Evolutionary conservation across 768 basidiomycete genomes (phyloP).

Genomic region (Pluteus cervinus): DNA sequence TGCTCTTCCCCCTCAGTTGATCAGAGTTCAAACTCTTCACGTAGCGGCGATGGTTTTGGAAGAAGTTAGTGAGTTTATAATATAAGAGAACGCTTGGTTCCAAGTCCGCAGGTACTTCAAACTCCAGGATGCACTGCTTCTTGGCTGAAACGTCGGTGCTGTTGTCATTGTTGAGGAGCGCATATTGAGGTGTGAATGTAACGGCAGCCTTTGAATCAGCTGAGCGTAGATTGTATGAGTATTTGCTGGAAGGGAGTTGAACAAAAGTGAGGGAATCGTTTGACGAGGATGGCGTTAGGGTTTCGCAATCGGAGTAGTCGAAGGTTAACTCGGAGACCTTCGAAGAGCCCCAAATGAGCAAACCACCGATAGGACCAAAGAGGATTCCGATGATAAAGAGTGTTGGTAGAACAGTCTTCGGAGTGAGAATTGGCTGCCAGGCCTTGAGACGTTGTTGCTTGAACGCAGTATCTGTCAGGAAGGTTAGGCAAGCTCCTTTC

Average conservation of each 20-base stretch:
- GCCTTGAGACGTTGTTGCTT: constrained; percentile 99
- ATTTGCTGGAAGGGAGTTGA: constrained; percentile 61
- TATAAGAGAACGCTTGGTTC: constrained; percentile 78
- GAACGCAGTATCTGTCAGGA: constrained; percentile 83
- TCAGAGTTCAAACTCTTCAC: constrained; percentile 84
- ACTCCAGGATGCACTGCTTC: constrained; percentile 71
- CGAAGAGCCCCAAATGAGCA: constrained; percentile 83
- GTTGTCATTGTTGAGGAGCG: constrained; percentile 54
- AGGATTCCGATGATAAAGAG: constrained; percentile 92
- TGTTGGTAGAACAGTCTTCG: constrained; percentile 94
- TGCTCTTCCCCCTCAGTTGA: constrained; percentile 75
- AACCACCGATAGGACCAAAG: constrained; percentile 93
- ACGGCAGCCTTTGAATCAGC: constrained; percentile 47
- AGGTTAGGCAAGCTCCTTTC: constrained; percentile 8
- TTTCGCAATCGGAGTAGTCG: constrained; percentile 93
- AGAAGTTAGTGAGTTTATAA: constrained; percentile 96
- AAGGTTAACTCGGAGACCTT: constrained; percentile 91
- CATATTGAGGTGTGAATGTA: constrained; percentile 61
- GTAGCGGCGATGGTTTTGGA: constrained; percentile 97
- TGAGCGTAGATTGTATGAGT: constrained; percentile 56
- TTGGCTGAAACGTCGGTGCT: constrained; percentile 36
- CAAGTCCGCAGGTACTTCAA: constrained; percentile 77
- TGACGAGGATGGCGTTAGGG: constrained; percentile 38
- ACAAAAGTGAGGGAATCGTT: constrained; percentile 31
- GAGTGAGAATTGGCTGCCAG: constrained; percentile 99